Conservation (phyloP, 2,329 filamentous ascomycete species). For the Trichoderma aggressivum region DNA sequence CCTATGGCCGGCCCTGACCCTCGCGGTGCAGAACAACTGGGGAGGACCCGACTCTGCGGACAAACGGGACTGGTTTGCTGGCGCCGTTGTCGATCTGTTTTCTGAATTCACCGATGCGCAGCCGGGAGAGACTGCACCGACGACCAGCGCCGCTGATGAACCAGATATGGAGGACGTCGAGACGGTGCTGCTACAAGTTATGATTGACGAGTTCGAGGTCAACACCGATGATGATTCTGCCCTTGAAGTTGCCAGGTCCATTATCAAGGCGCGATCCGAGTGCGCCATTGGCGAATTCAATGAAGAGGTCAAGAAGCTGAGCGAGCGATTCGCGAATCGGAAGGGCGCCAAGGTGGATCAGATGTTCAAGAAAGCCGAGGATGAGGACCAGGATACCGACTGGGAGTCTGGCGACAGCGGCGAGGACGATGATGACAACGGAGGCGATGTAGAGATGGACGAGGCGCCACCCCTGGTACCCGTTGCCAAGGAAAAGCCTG, state of each 20-base stretch:
- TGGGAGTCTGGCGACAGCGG: constrained; percentile 60
- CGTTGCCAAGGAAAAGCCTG: constrained; percentile 58
- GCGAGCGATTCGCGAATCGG: constrained; percentile 58
- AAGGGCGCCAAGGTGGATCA: constrained; percentile 56
- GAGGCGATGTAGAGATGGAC: constrained; percentile 62
- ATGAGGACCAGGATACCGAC: constrained; percentile 56
- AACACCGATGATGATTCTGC: constrained; percentile 87
- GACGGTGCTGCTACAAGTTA: constrained; percentile 79
- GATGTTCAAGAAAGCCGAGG: constrained; percentile 54
- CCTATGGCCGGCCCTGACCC: constrained; percentile 82
- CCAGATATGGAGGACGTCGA: constrained; percentile 78
- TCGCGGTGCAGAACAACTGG: constrained; percentile 84
- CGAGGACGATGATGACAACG: constrained; percentile 56
- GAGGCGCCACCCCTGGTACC: constrained; percentile 63
- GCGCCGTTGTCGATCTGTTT: constrained; percentile 79
- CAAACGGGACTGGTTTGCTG: constrained; percentile 96
- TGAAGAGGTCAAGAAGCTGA: constrained; percentile 60
- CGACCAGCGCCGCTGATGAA: constrained; percentile 38
- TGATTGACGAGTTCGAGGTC: constrained; percentile 94
- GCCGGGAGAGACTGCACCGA: constrained; percentile 28
- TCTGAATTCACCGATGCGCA: constrained; percentile 55
- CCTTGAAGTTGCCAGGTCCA: constrained; percentile 66
- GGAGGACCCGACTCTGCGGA: constrained; percentile 78
- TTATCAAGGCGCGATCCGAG: constrained; percentile 65
- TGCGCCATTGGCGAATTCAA: constrained; percentile 63